These are phyloP conservation scores for Ceratocystis lukuohia DNA, from an alignment of 2,329 filamentous ascomycete species.

Conservation along the genomic window DNA sequence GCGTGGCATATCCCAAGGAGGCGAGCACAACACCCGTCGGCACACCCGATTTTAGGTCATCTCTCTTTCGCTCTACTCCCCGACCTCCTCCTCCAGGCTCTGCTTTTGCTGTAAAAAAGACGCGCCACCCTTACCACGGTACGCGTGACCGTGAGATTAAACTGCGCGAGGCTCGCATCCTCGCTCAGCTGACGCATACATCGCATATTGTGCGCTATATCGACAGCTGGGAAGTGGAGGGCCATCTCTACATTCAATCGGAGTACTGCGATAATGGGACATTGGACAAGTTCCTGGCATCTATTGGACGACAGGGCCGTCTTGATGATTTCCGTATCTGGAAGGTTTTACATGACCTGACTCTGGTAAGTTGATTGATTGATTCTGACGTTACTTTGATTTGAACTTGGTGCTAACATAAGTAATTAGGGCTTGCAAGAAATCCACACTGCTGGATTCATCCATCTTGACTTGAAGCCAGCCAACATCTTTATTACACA, in stretches of 20 bases:
- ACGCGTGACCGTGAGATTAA: slow-evolving; percentile 68
- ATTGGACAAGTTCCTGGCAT: slow-evolving; percentile 70
- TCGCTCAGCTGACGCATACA: slow-evolving; percentile 62
- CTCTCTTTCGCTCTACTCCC: slow-evolving; percentile 35
- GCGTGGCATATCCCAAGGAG: slow-evolving; percentile 41
- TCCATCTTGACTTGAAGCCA: slow-evolving; percentile 75
- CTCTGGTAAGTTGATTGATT: slow-evolving; percentile 48
- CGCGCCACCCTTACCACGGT: slow-evolving; percentile 65
- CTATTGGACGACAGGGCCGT: slow-evolving; percentile 68
- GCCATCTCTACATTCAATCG: slow-evolving; percentile 88
- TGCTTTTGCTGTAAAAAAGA: slow-evolving; percentile 90
- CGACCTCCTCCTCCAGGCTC: slow-evolving; percentile 41
- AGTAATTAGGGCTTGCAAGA: slow-evolving; percentile 61
- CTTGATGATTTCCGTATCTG: slow-evolving; percentile 96
- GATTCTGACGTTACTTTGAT: background rate
- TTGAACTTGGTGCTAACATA: too few species aligned
- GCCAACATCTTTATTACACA: slow-evolving; percentile 74
- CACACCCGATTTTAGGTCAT: slow-evolving; percentile 24
- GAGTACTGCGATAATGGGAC: slow-evolving; percentile 94
- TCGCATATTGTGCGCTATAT: slow-evolving; percentile 78
- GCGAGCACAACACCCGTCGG: slow-evolving; percentile 15
- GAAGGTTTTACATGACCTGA: slow-evolving; percentile 86
- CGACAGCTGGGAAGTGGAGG: slow-evolving; percentile 76
- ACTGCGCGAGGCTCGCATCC: slow-evolving; percentile 67
- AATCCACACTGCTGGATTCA: slow-evolving; percentile 77